These are phyloP conservation scores for Danielia oregonensis DNA, from an alignment of 805 yeast genomes.

Conservation along the genomic window DNA sequence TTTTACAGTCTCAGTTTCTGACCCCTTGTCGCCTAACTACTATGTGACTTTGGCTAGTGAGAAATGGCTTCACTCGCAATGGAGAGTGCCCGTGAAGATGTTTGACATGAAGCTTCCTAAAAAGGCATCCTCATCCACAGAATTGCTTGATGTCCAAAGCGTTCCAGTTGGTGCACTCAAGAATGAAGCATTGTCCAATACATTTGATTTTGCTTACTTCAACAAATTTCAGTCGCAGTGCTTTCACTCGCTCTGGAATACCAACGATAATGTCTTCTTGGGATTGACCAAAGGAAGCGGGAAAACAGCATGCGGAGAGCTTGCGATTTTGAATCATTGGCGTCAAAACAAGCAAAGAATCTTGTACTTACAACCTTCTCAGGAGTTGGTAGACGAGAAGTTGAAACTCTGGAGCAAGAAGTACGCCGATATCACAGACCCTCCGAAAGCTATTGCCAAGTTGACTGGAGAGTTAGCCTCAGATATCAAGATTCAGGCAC, in stretches of 20 bases:
- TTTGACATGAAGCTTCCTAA: slow-evolving; percentile 53
- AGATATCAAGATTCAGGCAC: slow-evolving; percentile 55
- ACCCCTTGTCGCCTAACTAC: slow-evolving; percentile 64
- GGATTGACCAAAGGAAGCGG: slow-evolving; percentile 79
- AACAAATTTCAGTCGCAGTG: slow-evolving; percentile 74
- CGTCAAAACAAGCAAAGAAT: slow-evolving; percentile 63
- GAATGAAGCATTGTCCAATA: slow-evolving; percentile 41
- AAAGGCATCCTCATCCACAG: slow-evolving; percentile 60
- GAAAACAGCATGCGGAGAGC: slow-evolving; percentile 65
- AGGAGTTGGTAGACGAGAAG: slow-evolving; percentile 49
- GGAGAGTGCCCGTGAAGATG: slow-evolving; percentile 57
- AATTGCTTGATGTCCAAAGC: slow-evolving; percentile 48
- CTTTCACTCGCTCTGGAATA: slow-evolving; percentile 54
- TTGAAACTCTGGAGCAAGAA: slow-evolving; percentile 50
- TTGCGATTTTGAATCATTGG: slow-evolving; percentile 75
- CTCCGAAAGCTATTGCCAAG: slow-evolving; percentile 52
- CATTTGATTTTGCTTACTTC: slow-evolving; percentile 50
- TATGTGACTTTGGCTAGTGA: slow-evolving; percentile 74
- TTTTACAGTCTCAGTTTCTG: slow-evolving; percentile 56
- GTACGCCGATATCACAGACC: slow-evolving; percentile 45
- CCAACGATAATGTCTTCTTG: slow-evolving; percentile 57
- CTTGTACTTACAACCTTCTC: slow-evolving; percentile 65
- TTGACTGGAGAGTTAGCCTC: slow-evolving; percentile 48
- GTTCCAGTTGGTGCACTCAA: slow-evolving; percentile 49
- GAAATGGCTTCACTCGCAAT: slow-evolving; percentile 77